Percentiles rank a stretch among this genome's conserved stretches.
Evolutionary conservation across 345 rosid species (phyloP).

Genomic region (Mangifera indica): DNA sequence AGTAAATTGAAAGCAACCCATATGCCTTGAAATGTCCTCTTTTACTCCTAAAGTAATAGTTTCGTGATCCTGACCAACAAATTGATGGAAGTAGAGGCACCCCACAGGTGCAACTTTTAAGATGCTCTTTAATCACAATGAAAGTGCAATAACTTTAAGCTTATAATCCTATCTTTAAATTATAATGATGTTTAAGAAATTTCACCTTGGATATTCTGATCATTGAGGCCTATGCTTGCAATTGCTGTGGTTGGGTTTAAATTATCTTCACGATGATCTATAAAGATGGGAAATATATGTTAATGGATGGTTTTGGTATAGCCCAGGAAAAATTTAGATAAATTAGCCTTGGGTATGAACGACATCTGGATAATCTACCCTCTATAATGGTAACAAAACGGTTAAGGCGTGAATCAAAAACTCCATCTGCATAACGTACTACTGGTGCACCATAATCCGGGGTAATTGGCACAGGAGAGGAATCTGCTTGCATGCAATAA

Average conservation of each 20-base stretch:
- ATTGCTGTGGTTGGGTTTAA: constrained; percentile 61
- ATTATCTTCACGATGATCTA: constrained; percentile 66
- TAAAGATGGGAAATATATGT: constrained; percentile 12
- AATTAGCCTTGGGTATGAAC: background rate
- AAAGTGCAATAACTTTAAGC: background rate
- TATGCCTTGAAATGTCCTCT: background rate
- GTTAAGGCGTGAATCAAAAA: constrained; percentile 62
- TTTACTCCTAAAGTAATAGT: background rate
- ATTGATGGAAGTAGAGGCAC: background rate
- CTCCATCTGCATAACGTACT: constrained; percentile 83
- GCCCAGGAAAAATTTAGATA: background rate
- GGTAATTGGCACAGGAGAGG: constrained; percentile 66
- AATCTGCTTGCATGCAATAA: constrained; percentile 37
- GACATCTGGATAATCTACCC: constrained; percentile 41
- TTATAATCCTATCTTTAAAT: background rate
- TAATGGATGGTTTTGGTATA: background rate
- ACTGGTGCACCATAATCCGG: constrained; percentile 69
- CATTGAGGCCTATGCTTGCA: constrained; percentile 47
- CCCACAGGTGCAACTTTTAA: background rate
- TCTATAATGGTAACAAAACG: constrained; percentile 78
- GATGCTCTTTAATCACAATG: background rate
- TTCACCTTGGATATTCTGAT: constrained; percentile 55
- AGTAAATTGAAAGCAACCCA: background rate
- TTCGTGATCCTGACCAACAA: background rate
- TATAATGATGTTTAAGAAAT: background rate